These are phyloP conservation scores for Teratosphaeria pseudoeucalypti DNA, from an alignment of 2,329 filamentous ascomycete genomes.

Conservation along the genomic window DNA sequence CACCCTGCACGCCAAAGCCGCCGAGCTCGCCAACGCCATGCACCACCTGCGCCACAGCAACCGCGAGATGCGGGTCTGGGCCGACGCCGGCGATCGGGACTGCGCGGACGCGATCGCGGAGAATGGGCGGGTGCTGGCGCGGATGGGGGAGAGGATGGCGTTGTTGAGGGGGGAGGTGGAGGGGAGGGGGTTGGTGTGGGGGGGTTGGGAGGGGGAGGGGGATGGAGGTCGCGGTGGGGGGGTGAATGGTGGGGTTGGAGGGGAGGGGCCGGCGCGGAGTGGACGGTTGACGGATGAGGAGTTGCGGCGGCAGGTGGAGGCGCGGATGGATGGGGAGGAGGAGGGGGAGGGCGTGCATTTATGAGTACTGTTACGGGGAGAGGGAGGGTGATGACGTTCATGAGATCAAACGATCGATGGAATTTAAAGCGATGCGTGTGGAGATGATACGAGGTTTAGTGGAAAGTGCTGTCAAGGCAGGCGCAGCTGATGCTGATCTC, in stretches of 20 bases:
- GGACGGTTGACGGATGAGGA: slow-evolving; percentile 50
- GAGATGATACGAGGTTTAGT: background rate
- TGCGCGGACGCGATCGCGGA: slow-evolving; percentile 65
- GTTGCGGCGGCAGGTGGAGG: slow-evolving; percentile 46
- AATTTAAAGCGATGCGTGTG: background rate
- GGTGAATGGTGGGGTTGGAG: background rate
- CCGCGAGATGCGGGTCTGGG: slow-evolving; percentile 59
- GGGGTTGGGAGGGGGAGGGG: slow-evolving; percentile 13
- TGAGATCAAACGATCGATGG: background rate
- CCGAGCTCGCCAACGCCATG: slow-evolving; percentile 66
- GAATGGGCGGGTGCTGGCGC: slow-evolving; percentile 57
- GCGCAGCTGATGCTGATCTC: no score
- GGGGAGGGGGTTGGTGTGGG: slow-evolving; percentile 48
- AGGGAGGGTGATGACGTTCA: background rate
- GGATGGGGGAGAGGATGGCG: slow-evolving; percentile 56
- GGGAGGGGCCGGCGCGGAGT: slow-evolving; percentile 17
- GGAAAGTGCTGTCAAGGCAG: background rate
- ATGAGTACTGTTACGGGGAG: slow-evolving; percentile 19
- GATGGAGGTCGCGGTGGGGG: slow-evolving; percentile 6
- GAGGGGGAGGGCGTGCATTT: slow-evolving; percentile 54
- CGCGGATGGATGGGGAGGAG: slow-evolving; percentile 42
- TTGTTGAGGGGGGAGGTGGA: slow-evolving; percentile 56
- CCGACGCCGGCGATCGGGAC: slow-evolving; percentile 52
- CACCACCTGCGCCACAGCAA: slow-evolving; percentile 65
- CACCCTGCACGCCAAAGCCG: slow-evolving; percentile 61